A percentile compares a stretch with the other conserved stretches of the same genome.
phyloP scores from a whole-genome alignment of 208 protist species.

The Leishmania gerbilli region DNA sequence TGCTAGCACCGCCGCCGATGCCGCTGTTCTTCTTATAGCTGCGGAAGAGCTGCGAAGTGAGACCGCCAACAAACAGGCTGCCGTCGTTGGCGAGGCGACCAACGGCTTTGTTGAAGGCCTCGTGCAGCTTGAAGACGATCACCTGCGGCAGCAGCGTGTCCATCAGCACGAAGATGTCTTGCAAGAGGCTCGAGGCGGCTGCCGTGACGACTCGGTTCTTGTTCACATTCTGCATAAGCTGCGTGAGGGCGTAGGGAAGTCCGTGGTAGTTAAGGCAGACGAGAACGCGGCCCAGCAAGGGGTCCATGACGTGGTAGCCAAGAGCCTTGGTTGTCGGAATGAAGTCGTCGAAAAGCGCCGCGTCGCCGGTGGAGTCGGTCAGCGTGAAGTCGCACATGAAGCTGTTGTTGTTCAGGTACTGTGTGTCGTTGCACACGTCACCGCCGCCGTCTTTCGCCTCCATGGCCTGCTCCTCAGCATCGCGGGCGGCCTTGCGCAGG shows the following conservation, averaged over 20 bases:
- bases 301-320: conserved; percentile 85
- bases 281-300: conserved; percentile 72
- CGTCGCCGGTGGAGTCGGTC: conserved; percentile 25
- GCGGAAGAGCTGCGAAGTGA: conserved; percentile 66
- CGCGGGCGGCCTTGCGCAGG: conserved; percentile 33
- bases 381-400: conserved; percentile 25
- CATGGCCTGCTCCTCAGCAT: conserved; percentile 23
- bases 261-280: conserved; percentile 79
- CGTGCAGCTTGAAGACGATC: conserved; percentile 77
- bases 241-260: conserved; percentile 81
- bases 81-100: conserved; percentile 63
- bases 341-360: conserved; percentile 40
- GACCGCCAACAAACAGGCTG: conserved; percentile 63
- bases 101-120: conserved; percentile 73
- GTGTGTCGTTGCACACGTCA: conserved; percentile 11
- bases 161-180: conserved; percentile 87
- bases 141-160: conserved; percentile 82
- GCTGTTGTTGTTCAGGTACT: conserved; percentile 22
- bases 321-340: conserved; percentile 86
- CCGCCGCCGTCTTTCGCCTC: conserved; percentile 11
- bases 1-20: background rate
- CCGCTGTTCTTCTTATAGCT: conserved; percentile 38
- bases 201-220: conserved; percentile 52
- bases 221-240: conserved; percentile 54
- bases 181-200: conserved; percentile 70